Evolutionary conservation across 768 basidiomycete species (phyloP), one percentile per base, ranked within the genome.

Genomic region (Collybiopsis luxurians): DNA sequence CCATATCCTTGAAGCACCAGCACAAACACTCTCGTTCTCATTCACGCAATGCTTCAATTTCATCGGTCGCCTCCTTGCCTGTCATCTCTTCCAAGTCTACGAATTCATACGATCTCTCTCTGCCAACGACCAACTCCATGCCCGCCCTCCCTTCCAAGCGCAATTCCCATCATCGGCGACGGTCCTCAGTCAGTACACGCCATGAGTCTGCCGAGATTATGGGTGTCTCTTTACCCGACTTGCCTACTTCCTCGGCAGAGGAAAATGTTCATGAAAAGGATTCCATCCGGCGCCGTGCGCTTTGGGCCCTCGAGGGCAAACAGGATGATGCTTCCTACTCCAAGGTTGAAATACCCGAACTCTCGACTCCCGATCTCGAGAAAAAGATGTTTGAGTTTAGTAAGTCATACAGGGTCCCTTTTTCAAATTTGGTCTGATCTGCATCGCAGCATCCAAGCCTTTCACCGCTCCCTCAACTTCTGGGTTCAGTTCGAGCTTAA

Each of bases 181-280:
- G 84, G 40, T 93, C 92, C 1, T 92, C 90, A 24, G 91, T 96
- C 26, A 92, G 94, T 10, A 95, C 93, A 39, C 86, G 92, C 59
- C 82, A 80, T 61, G 94, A 96, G 74, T 94, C 92, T 19, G 89
- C 92, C 17, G 94, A 95, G 64, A 75, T 96, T 66, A 95, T 96
- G 90, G 91, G 92, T 26, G 81, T 91, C 12, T 72, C 87, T 23
- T 73, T 90, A 38, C 85, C 89, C 12, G 83, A 86, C 59, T 78
- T 91, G 24, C 83, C 85, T 4, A 63, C 79, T 9, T 80, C 83
- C 1, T 46, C 75, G 26, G 77, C 84, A 1, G 86, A 91, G 30
- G 85, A 89, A 66, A 84, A 84, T 63, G 73, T 88, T 64, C 86
- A 83, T 60, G 87, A 89, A 62, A 85, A 82, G 71, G 88, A 90